A percentile compares a stretch with the other conserved stretches of the same genome.
Evolutionary conservation across 495 filamentous ascomycete genomes (phyloP).

Genomic region (Hypoxylon trugodes): DNA sequence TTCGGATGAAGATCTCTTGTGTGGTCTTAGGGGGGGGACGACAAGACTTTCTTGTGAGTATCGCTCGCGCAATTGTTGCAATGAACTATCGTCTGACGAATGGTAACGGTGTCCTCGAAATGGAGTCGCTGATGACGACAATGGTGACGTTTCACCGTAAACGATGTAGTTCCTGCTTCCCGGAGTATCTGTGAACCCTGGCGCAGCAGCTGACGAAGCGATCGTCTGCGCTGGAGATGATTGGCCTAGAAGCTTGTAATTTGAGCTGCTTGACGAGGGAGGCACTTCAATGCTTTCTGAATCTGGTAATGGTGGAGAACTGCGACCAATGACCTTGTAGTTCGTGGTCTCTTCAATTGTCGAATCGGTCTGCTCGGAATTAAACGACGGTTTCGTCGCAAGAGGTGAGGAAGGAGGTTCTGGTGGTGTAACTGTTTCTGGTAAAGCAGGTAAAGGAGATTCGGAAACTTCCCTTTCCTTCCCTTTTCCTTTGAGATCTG

Average conservation of each 20-base stretch:
- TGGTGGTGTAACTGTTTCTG: constrained; percentile 42
- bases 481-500: constrained; percentile 57
- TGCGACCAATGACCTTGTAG: constrained; percentile 61
- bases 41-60: constrained; percentile 65
- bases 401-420: constrained; percentile 41
- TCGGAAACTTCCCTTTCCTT: constrained; percentile 42
- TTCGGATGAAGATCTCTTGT: constrained; percentile 56
- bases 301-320: constrained; percentile 46
- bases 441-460: constrained; percentile 52
- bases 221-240: constrained; percentile 48
- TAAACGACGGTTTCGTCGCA: constrained; percentile 57
- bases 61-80: constrained; percentile 44
- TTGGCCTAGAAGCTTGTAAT: constrained; percentile 52
- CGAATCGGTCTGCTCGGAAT: constrained; percentile 51
- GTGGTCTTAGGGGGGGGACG: constrained; percentile 58
- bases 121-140: constrained; percentile 45
- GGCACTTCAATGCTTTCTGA: constrained; percentile 49
- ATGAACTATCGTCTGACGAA: constrained; percentile 40
- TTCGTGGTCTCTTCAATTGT: constrained; percentile 61
- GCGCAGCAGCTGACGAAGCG: constrained; percentile 33
- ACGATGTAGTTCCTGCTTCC: constrained; percentile 56
- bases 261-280: constrained; percentile 49
- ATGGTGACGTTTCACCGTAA: constrained; percentile 52
- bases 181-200: constrained; percentile 28
- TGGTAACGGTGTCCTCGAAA: constrained; percentile 33